Evolutionary conservation across 1,284 basidiomycete species (phyloP).

Genomic region (Cutaneotrichosporon sp.): DNA sequence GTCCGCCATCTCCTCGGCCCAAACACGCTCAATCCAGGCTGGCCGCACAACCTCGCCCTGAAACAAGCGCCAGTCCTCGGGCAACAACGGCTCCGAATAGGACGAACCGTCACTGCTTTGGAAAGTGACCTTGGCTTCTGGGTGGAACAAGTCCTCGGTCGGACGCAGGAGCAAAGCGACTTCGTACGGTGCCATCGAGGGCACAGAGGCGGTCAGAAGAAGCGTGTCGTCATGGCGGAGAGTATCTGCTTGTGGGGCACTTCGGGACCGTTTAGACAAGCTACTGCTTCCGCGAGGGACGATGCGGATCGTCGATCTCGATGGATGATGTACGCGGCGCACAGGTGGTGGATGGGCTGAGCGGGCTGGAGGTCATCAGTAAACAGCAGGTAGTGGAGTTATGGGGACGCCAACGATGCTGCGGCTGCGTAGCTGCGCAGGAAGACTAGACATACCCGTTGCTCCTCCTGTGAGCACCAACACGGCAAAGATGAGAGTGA

Average conservation of each 20-base stretch:
- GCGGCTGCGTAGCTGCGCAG: too few species aligned
- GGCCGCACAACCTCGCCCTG: conserved; percentile 64
- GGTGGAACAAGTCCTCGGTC: conserved; percentile 69
- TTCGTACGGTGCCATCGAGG: conserved; percentile 26
- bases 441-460: too few species aligned
- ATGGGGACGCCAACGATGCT: too few species aligned
- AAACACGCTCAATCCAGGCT: conserved; percentile 49
- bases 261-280: conserved; percentile 9
- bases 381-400: too few species aligned
- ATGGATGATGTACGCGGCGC: conserved; percentile 32
- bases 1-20: conserved; percentile 28
- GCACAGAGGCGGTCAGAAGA: conserved; percentile 35
- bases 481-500: too few species aligned
- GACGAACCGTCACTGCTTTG: background rate
- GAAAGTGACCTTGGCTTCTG: conserved; percentile 59
- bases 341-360: conserved; percentile 39
- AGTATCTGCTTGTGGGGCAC: conserved; percentile 27
- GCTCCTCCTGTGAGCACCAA: too few species aligned
- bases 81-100: conserved; percentile 14
- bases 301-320: conserved; percentile 48
- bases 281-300: conserved; percentile 54
- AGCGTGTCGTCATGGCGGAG: conserved; percentile 36
- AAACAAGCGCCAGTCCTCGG: conserved; percentile 53
- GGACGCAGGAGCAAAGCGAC: conserved; percentile 58
- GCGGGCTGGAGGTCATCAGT: conserved; percentile 36